Evolutionary conservation across 176 grass and related monocot genomes (phyloP).

Genomic region (Phoenix roebelenii): DNA sequence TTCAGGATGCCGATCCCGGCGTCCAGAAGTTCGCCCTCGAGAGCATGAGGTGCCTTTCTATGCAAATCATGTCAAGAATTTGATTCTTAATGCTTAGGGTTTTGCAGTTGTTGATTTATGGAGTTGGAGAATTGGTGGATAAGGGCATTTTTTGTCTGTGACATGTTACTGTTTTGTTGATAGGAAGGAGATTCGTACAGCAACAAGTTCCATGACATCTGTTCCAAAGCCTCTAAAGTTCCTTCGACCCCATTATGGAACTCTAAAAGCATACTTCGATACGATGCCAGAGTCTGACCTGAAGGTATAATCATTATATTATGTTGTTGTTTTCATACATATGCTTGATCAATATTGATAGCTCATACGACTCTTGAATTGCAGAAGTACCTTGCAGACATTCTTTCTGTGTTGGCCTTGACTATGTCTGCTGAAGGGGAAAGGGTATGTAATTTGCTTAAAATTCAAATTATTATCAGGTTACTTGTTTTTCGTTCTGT

Average conservation of each 20-base stretch:
- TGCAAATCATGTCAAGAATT: too few relatives aligned
- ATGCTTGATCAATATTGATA: too few relatives aligned
- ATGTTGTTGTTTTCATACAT: too few relatives aligned
- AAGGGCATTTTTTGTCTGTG: too few relatives aligned
- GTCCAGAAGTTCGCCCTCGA: conserved; percentile 87
- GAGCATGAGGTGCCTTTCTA: conserved; percentile 66
- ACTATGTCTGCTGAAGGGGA: conserved; percentile 94
- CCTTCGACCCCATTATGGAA: conserved; percentile 83
- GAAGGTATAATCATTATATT: conserved; percentile 32
- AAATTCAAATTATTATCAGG: not conserved
- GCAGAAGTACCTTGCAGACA: conserved; percentile 79
- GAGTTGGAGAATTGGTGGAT: too few relatives aligned
- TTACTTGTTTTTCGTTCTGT: too few relatives aligned
- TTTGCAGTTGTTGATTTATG: too few relatives aligned
- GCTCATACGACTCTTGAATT: conserved; percentile 15
- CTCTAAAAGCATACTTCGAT: conserved; percentile 66
- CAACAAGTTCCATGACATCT: conserved; percentile 94
- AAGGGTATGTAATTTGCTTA: conserved; percentile 42
- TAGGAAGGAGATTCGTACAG: conserved; percentile 74
- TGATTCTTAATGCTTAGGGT: too few relatives aligned
- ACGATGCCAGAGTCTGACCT: conserved; percentile 67
- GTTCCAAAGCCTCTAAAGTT: conserved; percentile 94
- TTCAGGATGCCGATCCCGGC: conserved; percentile 67
- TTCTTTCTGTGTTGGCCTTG: conserved; percentile 80
- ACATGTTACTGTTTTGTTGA: conserved; percentile 3